phyloP scores from a whole-genome alignment of 1,284 basidiomycete genomes.

The Cryptococcus sp. region DNA sequence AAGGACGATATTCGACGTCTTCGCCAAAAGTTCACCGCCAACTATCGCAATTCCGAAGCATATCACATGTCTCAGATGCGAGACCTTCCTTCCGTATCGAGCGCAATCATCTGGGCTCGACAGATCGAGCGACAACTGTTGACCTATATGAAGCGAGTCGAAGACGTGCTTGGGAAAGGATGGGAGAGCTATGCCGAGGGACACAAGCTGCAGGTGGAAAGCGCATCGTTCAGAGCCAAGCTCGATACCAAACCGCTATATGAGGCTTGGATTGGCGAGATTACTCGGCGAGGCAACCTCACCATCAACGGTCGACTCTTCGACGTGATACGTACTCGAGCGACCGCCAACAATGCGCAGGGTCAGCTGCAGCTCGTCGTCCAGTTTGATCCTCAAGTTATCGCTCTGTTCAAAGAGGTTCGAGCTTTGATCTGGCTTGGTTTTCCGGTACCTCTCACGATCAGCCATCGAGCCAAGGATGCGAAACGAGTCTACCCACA shows the following conservation, averaged over 20 bases:
- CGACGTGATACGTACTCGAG: constrained; percentile 77
- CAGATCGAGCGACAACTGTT: constrained; percentile 96
- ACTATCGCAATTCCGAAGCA: constrained; percentile 90
- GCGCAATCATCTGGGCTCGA: constrained; percentile 95
- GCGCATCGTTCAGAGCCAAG: constrained; percentile 86
- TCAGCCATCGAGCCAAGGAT: constrained; percentile 94
- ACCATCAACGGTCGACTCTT: constrained; percentile 92
- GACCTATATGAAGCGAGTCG: constrained; percentile 98
- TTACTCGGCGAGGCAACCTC: constrained; percentile 72
- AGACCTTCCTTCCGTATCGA: constrained; percentile 92
- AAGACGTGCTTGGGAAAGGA: constrained; percentile 94
- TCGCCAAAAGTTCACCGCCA: constrained; percentile 94
- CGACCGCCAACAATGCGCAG: constrained; percentile 52
- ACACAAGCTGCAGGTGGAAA: constrained; percentile 90
- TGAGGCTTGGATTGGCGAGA: constrained; percentile 94
- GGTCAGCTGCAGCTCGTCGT: constrained; percentile 78
- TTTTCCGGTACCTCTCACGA: constrained; percentile 90
- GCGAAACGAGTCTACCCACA: constrained; percentile 97
- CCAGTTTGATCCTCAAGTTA: constrained; percentile 96
- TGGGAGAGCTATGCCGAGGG: constrained; percentile 99
- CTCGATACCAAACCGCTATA: constrained; percentile 90
- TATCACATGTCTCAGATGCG: constrained; percentile 98
- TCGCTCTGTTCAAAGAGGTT: constrained; percentile 97
- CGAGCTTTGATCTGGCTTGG: constrained; percentile 92
- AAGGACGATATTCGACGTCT: constrained; percentile 95